Evolutionary conservation across 1,284 basidiomycete species (phyloP), one percentile per base, ranked within the genome.

Genomic region (Xanthoconium separans): DNA sequence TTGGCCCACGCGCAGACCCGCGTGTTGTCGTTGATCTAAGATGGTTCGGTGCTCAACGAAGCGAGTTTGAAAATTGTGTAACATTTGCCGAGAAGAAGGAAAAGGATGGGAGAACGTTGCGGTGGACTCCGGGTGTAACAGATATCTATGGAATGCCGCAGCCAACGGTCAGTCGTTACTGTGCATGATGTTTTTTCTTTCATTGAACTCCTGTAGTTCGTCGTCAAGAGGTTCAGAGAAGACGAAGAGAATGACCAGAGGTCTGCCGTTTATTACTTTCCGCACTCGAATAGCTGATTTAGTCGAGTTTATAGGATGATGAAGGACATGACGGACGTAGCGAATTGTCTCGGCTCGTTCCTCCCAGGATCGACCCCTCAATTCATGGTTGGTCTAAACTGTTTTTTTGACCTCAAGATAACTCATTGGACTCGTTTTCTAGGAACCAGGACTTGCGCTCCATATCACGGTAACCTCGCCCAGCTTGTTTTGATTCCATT

Each of bases 341-440:
- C 43, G 29, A 31, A 20, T 20, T 16, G 18, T 44, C 43, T 44
- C n/a, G 43, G 43, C 11, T 44, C 43, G 12, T 65, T 54, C 45
- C 51, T 65, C 18, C 61, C 59, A 20, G 63, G 61, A 33, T 64
- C 61, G 12, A 31, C 52, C 15, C 63, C 63, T 37, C 58, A 61
- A 43, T 63, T 64, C 55, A 60, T 62, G 61, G 51, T 53, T 20
- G 16, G 51, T 41, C 36, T 27, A 4, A 34, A 1, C 12, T 13
- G 9, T 22, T 6, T 9, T 30, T 18, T 20, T 20, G 12, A 30
- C 6, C 11, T 41, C 40, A 20, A 9, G 30, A 6, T 31, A 9
- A 31, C 13, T 11, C 12, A 11, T 44, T 44, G 36, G 22, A 22
- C 22, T 22, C 4, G 22, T 22, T 22, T 22, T 2, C n/a, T 40